These are phyloP conservation scores for Pouteria glomerata DNA, from an alignment of 148 eudicot species.

Conservation along the genomic window DNA sequence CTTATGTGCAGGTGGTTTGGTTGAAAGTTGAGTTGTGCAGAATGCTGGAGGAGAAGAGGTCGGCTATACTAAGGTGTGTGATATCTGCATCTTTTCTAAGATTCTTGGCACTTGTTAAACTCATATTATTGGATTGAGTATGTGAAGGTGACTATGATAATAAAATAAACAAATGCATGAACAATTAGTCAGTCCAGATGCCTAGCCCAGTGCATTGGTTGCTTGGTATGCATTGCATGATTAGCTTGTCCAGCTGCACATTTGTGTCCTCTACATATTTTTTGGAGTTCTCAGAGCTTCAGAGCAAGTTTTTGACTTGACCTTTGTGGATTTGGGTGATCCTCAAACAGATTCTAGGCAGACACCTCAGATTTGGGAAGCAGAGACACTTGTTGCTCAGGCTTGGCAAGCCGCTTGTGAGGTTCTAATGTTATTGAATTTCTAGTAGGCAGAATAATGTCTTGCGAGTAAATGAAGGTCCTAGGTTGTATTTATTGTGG, in stretches of 20 bases:
- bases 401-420: too few relatives aligned
- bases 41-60: constrained; percentile 80
- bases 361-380: too few relatives aligned
- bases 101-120: constrained; percentile 1
- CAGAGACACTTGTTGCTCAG: too few relatives aligned
- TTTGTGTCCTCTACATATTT: neutral
- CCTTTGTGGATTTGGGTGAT: too few relatives aligned
- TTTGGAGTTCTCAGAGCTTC: neutral
- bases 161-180: constrained; percentile 3
- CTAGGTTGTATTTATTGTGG: too few relatives aligned
- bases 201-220: neutral
- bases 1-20: constrained; percentile 64
- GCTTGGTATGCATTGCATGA: neutral
- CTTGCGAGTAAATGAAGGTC: too few relatives aligned
- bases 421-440: too few relatives aligned
- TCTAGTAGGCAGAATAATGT: too few relatives aligned
- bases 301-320: neutral
- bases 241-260: neutral
- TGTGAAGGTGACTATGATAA: neutral
- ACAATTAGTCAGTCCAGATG: neutral
- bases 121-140: neutral
- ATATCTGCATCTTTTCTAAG: neutral
- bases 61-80: constrained; percentile 68
- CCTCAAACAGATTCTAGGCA: too few relatives aligned
- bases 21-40: constrained; percentile 70